Base-by-base conservation (phyloP, 352 stramenopile genomes). In the Phytopythium mirpurense region DNA sequence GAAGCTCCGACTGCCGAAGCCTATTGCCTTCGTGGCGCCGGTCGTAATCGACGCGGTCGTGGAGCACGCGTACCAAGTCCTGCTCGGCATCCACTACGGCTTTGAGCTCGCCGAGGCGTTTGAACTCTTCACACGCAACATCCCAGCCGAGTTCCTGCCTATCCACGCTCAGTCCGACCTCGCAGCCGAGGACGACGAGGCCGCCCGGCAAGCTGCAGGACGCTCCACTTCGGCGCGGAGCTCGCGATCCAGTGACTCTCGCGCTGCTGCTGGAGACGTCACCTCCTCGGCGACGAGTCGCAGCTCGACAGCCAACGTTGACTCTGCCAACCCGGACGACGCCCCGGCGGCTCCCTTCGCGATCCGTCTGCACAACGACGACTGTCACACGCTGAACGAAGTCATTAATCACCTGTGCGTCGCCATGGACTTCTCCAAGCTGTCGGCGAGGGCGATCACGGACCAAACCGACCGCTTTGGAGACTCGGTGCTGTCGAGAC, bases 341-440 rank as follows among this genome's bases (percentile, higher is more conserved):
- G 49, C 18, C 16, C 44, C 12, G 51, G n/a, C n/a, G n/a, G 40
- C 40, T 47, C 57, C 51, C 64, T 84, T 90, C 35, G 59, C 54
- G 15, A 74, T 93, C 51, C 79, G 83, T n/a, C 64, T 95, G 18
- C 85, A 95, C 51, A 93, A 91, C 56, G 85, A 95, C 45, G 85
- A 93, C 41, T 75, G 93, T 10, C 80, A 93, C 53, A 77, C 81
- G 18, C 57, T 93, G 31, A 73, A 70, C 24, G 81, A 93, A 61
- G 76, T 90, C 27, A 73, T 91, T 26, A 83, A 89, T 26, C 65
- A 81, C 19, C 62, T 95, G 15, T 75, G 71, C 19, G 59, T 65
- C 11, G 63, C 71, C n/a, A 54, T 93, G 42, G 68, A 71, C 5
- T 75, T 81, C 18, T 75, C 77, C 1, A 88, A 88, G 42, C 35